phyloP scores from a whole-genome alignment of 495 filamentous ascomycete genomes.

The Tirmania nivea region DNA sequence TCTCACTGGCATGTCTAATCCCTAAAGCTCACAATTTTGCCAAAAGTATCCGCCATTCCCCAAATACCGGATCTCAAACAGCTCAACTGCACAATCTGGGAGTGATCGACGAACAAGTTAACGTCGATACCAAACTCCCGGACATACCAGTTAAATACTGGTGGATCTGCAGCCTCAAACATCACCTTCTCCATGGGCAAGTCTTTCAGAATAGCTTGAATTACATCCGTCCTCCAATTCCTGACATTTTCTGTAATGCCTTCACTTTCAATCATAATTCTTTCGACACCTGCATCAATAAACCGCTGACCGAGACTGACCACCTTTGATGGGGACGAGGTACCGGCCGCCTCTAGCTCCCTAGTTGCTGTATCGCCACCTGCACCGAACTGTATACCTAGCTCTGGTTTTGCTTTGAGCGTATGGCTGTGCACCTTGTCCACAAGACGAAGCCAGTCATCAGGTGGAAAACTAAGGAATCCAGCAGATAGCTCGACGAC shows the following conservation, averaged over 20 bases:
- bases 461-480: slow-evolving; percentile 32
- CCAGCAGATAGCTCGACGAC: slow-evolving; percentile 34
- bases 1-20: too few species aligned
- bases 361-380: slow-evolving; percentile 35
- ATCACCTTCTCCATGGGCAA: slow-evolving; percentile 34
- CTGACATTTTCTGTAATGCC: slow-evolving; percentile 39
- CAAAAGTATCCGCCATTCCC: slow-evolving; percentile 26
- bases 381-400: slow-evolving; percentile 39
- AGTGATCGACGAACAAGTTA: slow-evolving; percentile 39
- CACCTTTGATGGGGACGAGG: slow-evolving; percentile 31
- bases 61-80: slow-evolving; percentile 34
- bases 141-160: slow-evolving; percentile 38
- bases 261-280: slow-evolving; percentile 41
- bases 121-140: slow-evolving; percentile 39
- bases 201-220: slow-evolving; percentile 32
- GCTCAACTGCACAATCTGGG: slow-evolving; percentile 36
- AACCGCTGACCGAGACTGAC: slow-evolving; percentile 31
- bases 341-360: slow-evolving; percentile 29
- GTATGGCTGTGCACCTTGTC: slow-evolving; percentile 31
- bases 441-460: slow-evolving; percentile 36
- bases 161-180: slow-evolving; percentile 40
- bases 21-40: background rate
- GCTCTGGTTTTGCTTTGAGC: slow-evolving; percentile 35
- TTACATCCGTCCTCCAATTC: slow-evolving; percentile 35
- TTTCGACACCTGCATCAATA: slow-evolving; percentile 33